A percentile compares a stretch with the other conserved stretches of the same genome.
phyloP scores from a whole-genome alignment of 257 asterid genomes.

The Nicotiana paniculata region DNA sequence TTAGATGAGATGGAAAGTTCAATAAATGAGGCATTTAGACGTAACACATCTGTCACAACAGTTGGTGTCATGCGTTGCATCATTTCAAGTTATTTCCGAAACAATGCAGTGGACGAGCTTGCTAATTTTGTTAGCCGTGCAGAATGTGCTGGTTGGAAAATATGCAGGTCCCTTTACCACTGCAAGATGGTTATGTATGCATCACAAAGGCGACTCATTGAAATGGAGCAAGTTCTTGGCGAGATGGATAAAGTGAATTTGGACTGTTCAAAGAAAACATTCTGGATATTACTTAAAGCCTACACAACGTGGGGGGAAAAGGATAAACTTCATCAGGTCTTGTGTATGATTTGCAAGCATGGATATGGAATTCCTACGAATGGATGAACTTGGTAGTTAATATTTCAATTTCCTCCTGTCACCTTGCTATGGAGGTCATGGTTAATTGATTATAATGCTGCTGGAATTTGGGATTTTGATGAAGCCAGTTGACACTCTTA shows the following conservation, averaged over 20 bases:
- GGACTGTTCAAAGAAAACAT: constrained; percentile 44
- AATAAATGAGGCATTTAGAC: constrained; percentile 52
- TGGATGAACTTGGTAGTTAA: constrained; percentile 15
- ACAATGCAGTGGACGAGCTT: constrained; percentile 65
- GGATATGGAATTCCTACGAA: constrained; percentile 38
- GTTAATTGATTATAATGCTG: not conserved
- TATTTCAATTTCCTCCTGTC: not conserved
- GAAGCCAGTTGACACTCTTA: not conserved
- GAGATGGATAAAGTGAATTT: constrained; percentile 63
- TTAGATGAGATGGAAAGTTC: constrained; percentile 64
- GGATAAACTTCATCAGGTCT: constrained; percentile 52
- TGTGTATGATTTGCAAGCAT: constrained; percentile 28
- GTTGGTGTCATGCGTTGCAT: constrained; percentile 45
- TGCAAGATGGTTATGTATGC: constrained; percentile 78
- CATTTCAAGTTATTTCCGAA: constrained; percentile 60
- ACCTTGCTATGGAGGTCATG: not conserved
- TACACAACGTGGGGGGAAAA: constrained; percentile 3
- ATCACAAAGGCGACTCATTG: constrained; percentile 53
- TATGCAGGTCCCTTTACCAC: constrained; percentile 71
- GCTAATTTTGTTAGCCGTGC: constrained; percentile 54
- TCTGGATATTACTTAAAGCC: constrained; percentile 44
- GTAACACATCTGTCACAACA: constrained; percentile 33
- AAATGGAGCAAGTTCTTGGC: constrained; percentile 74
- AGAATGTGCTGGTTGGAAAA: constrained; percentile 68
- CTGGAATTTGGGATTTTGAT: not conserved